Evolutionary conservation across 75 land plant genomes (phyloP).

Genomic region (Azolla pinnata): DNA sequence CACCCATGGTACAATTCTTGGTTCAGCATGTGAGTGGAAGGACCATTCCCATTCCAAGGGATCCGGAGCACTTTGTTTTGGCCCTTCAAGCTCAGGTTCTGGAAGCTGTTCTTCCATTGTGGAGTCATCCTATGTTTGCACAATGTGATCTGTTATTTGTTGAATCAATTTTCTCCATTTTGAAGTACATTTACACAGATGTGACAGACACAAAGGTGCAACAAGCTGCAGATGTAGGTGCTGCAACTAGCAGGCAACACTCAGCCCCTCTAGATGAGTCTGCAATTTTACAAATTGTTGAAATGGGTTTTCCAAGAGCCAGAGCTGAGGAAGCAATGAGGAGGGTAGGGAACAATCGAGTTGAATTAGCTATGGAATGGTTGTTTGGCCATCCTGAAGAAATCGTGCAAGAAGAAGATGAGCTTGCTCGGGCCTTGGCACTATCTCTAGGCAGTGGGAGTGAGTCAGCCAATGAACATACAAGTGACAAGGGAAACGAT

Average conservation of each 20-base stretch:
- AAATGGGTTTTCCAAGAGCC: conserved; percentile 89
- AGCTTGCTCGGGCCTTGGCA: conserved; percentile 89
- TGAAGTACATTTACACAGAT: conserved; percentile 68
- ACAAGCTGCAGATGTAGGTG: conserved; percentile 27
- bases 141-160: conserved; percentile 57
- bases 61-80: conserved; percentile 72
- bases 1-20: conserved; percentile 60
- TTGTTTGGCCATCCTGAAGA: conserved; percentile 83
- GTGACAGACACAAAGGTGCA: conserved; percentile 52
- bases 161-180: conserved; percentile 53
- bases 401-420: conserved; percentile 83
- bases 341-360: conserved; percentile 73
- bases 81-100: conserved; percentile 76
- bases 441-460: conserved; percentile 69
- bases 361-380: conserved; percentile 99
- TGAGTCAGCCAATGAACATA: conserved; percentile 45
- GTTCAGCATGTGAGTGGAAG: conserved; percentile 75
- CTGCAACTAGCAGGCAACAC: conserved; percentile 25
- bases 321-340: conserved; percentile 94
- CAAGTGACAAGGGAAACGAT: conserved; percentile 34
- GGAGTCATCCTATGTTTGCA: conserved; percentile 85
- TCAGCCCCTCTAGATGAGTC: conserved; percentile 80
- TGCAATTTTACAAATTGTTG: conserved; percentile 72
- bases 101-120: conserved; percentile 73
- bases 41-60: conserved; percentile 59